Evolutionary conservation across 2,329 filamentous ascomycete species (phyloP).

Genomic region (Penicillium janthinellum): DNA sequence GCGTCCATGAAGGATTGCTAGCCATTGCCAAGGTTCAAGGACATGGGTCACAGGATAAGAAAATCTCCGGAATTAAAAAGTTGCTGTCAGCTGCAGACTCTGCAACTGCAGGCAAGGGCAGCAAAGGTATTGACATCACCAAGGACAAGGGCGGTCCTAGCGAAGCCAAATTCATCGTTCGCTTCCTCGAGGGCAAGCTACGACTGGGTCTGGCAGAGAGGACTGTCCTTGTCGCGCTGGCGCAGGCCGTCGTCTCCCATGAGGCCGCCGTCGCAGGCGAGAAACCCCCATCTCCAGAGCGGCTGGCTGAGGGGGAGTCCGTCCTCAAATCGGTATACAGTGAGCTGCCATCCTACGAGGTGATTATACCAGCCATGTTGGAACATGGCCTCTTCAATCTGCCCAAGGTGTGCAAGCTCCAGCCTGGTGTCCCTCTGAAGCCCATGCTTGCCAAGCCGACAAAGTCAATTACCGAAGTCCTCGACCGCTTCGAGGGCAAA

Average conservation of each 20-base stretch:
- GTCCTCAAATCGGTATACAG: constrained; percentile 91
- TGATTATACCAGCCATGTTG: constrained; percentile 87
- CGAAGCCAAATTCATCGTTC: constrained; percentile 90
- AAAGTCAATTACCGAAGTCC: constrained; percentile 95
- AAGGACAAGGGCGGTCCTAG: constrained; percentile 92
- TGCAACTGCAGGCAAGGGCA: constrained; percentile 66
- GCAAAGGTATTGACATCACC: constrained; percentile 71
- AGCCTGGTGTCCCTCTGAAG: constrained; percentile 91
- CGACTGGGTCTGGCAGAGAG: constrained; percentile 88
- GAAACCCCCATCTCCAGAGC: constrained; percentile 70
- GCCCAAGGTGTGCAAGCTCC: constrained; percentile 82
- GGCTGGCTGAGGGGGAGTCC: constrained; percentile 80
- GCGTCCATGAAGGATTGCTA: constrained; percentile 85
- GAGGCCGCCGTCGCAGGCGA: constrained; percentile 71
- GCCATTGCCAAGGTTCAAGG: constrained; percentile 84
- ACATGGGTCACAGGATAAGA: constrained; percentile 83
- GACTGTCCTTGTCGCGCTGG: constrained; percentile 85
- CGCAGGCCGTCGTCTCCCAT: constrained; percentile 84
- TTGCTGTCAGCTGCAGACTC: constrained; percentile 87
- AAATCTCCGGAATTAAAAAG: constrained; percentile 95
- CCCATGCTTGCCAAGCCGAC: constrained; percentile 99
- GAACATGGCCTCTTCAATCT: constrained; percentile 83
- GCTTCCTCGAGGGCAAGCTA: constrained; percentile 92
- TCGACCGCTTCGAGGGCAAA: constrained; percentile 93
- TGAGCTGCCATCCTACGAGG: constrained; percentile 91